Conservation (phyloP, 345 rosid species). For the Geranium rotundifolium region DNA sequence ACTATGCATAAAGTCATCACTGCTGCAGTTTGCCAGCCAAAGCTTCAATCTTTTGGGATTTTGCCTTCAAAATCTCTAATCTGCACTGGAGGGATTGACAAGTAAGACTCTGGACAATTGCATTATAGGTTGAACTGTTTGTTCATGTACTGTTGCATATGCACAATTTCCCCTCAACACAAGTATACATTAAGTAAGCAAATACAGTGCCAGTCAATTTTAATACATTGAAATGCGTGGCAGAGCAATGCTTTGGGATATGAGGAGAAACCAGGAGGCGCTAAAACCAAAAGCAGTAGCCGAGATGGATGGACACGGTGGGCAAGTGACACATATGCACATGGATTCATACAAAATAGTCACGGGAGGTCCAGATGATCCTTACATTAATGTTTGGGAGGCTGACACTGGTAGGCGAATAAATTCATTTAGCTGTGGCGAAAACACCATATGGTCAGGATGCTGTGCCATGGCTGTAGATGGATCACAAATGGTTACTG, state of each 20-base stretch:
- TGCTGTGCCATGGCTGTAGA: constrained; percentile 48
- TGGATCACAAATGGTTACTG: constrained; percentile 28
- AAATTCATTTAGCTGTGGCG: constrained; percentile 30
- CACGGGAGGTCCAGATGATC: constrained; percentile 37
- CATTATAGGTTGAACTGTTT: neutral
- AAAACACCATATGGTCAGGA: constrained; percentile 4
- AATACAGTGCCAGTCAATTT: neutral
- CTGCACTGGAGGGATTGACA: constrained; percentile 47
- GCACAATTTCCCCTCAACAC: neutral
- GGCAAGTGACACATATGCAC: constrained; percentile 29
- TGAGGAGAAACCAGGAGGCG: constrained; percentile 31
- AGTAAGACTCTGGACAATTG: constrained; percentile 25
- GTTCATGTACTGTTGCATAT: neutral
- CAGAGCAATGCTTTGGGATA: constrained; percentile 64
- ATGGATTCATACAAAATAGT: constrained; percentile 57
- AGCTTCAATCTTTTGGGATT: constrained; percentile 32
- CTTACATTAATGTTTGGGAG: constrained; percentile 38
- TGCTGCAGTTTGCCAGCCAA: constrained; percentile 23
- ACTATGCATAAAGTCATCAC: constrained; percentile 46
- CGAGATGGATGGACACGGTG: constrained; percentile 45
- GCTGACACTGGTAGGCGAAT: constrained; percentile 28
- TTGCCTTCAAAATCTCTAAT: constrained; percentile 37
- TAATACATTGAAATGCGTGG: constrained; percentile 3
- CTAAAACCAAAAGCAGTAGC: constrained; percentile 25
- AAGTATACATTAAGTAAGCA: neutral